Conservation (phyloP, 768 basidiomycete species). For the Amanita molliuscula region DNA sequence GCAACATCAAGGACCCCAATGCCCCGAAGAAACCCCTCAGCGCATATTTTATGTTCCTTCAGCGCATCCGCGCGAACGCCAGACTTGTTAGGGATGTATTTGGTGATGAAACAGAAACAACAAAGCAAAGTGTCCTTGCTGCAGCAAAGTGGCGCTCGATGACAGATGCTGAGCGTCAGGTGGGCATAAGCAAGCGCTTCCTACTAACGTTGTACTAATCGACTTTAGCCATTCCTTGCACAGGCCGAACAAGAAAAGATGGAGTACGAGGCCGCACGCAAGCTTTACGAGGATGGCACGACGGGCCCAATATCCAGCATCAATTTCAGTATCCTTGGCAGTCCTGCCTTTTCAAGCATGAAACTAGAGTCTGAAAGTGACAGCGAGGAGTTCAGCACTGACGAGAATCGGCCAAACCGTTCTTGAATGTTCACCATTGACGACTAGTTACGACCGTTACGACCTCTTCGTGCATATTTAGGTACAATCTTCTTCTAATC, state of each 20-base stretch:
- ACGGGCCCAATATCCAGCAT: constrained; percentile 59
- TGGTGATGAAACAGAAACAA: constrained; percentile 86
- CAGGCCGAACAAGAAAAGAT: constrained; percentile 95
- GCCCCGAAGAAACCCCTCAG: constrained; percentile 93
- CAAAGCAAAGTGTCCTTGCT: constrained; percentile 88
- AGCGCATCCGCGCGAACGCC: constrained; percentile 76
- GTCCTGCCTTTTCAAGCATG: constrained; percentile 52
- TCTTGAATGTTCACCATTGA: constrained; percentile 16
- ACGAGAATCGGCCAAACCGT: constrained; percentile 35
- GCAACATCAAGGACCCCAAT: constrained; percentile 94
- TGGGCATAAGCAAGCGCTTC: constrained; percentile 22
- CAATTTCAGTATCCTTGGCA: constrained; percentile 74
- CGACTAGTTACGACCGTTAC: constrained; percentile 8
- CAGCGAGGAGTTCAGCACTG: constrained; percentile 51
- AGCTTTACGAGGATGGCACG: constrained; percentile 80
- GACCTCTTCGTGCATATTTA: constrained; percentile 4
- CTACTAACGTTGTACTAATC: constrained; percentile 9
- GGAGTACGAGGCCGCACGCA: constrained; percentile 80
- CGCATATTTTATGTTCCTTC: constrained; percentile 93
- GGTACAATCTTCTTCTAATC: neutral
- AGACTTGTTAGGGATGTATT: constrained; percentile 72
- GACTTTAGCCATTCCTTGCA: constrained; percentile 72
- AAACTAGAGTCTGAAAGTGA: constrained; percentile 61
- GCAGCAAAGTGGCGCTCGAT: constrained; percentile 90
- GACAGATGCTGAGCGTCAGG: constrained; percentile 90